phyloP scores from a whole-genome alignment of 352 stramenopile species.

The Phytopythium litorale region DNA sequence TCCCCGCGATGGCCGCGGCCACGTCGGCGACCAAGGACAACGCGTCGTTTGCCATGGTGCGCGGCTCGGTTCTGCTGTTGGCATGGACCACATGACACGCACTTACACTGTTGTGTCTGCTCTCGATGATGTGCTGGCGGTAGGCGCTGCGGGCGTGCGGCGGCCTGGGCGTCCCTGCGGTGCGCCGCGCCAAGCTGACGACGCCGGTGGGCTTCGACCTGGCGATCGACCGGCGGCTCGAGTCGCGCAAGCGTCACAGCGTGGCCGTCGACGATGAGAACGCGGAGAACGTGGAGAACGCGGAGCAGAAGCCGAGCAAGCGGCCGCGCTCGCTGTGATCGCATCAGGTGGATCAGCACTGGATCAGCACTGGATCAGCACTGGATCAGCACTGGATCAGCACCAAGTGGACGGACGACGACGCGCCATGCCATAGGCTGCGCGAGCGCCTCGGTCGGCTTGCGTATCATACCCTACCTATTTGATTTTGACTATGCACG shows the following conservation, averaged over 20 bases:
- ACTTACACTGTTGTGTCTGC: not conserved
- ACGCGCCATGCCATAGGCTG: not conserved
- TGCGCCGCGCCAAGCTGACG: constrained; percentile 64
- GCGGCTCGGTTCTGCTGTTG: not conserved
- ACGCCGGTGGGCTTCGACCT: constrained; percentile 63
- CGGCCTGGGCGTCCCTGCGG: constrained; percentile 59
- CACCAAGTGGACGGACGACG: not conserved
- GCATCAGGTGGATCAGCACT: not conserved
- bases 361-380: too few relatives aligned
- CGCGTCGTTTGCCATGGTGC: constrained; percentile 22
- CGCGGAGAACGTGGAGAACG: too few relatives aligned
- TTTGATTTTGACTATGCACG: constrained; percentile 1
- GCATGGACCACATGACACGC: not conserved
- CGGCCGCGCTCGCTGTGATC: constrained; percentile 1
- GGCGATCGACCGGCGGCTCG: constrained; percentile 36
- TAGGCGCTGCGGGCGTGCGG: constrained; percentile 54
- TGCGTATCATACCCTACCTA: not conserved
- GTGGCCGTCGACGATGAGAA: constrained; percentile 12
- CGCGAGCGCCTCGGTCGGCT: not conserved
- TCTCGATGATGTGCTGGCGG: not conserved
- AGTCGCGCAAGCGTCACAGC: constrained; percentile 25
- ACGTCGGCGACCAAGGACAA: constrained; percentile 30
- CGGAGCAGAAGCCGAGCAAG: not conserved
- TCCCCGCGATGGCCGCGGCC: constrained; percentile 10
- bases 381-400: too few relatives aligned